These are phyloP conservation scores for Cymodocea nodosa DNA, from an alignment of 116 monocot genomes.

Conservation along the genomic window DNA sequence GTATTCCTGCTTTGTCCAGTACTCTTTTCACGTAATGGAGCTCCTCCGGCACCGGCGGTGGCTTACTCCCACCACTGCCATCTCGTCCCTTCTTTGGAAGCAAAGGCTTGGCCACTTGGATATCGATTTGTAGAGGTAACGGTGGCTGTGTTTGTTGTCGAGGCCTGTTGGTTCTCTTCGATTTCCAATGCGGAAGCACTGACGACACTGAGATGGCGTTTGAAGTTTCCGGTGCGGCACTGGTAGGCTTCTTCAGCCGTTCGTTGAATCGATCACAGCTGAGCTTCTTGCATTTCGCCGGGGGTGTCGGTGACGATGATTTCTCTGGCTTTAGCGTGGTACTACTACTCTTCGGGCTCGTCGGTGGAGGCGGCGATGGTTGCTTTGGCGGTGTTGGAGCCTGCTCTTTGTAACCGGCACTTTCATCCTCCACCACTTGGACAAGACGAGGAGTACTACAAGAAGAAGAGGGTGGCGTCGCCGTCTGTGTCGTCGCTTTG, in stretches of 20 bases:
- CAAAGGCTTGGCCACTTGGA: not conserved
- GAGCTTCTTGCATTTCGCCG: conserved; percentile 4
- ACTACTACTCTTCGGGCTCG: not conserved
- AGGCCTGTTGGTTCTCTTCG: not conserved
- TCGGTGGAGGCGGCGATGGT: not conserved
- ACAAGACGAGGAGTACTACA: not conserved
- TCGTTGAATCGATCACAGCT: conserved; percentile 44
- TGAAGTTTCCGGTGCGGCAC: too few relatives aligned
- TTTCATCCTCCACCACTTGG: not conserved
- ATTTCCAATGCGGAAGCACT: not conserved
- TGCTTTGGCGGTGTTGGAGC: not conserved
- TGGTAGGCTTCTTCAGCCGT: conserved; percentile 31
- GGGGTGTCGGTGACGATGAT: not conserved
- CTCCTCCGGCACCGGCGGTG: conserved; percentile 17
- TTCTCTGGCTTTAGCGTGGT: not conserved
- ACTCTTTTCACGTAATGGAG: conserved; percentile 49
- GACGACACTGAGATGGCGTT: not conserved
- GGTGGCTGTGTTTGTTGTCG: not conserved
- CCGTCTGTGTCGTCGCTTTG: not conserved
- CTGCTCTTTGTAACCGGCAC: too few relatives aligned
- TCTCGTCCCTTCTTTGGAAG: not conserved
- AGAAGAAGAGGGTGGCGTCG: not conserved
- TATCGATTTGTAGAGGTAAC: not conserved
- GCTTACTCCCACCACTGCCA: not conserved
- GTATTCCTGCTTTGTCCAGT: conserved; percentile 27